A percentile compares a stretch with the other conserved stretches of the same genome.
phyloP scores from a whole-genome alignment of 257 asterid species.

The Plantago elongata region DNA sequence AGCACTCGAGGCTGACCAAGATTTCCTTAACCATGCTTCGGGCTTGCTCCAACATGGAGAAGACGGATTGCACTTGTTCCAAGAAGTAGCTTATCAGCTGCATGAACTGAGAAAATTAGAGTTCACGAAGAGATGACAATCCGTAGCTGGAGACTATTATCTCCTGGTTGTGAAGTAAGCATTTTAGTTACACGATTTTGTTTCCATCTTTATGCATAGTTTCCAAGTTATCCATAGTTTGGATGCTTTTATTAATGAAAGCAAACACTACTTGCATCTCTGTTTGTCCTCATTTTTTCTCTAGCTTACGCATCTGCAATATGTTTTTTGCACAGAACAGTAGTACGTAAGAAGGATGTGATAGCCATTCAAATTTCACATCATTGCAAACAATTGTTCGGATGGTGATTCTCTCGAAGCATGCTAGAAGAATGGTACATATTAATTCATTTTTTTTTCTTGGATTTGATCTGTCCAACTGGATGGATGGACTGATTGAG shows the following conservation, averaged over 20 bases:
- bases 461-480: conserved; percentile 8
- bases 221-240: neutral
- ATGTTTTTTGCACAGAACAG: conserved; percentile 11
- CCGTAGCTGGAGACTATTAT: conserved; percentile 16
- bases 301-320: neutral
- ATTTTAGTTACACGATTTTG: neutral
- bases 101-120: conserved; percentile 35
- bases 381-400: neutral
- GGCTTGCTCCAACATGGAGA: conserved; percentile 37
- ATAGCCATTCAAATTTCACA: conserved; percentile 13
- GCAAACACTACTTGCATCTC: neutral
- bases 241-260: neutral
- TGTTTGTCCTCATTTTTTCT: neutral
- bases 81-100: conserved; percentile 47
- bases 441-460: conserved; percentile 14
- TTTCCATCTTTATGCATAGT: neutral
- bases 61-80: conserved; percentile 42
- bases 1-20: conserved; percentile 46
- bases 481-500: conserved; percentile 11
- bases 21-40: conserved; percentile 40
- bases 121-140: conserved; percentile 22
- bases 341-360: neutral
- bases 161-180: conserved; percentile 13
- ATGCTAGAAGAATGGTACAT: conserved; percentile 19
- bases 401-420: neutral